Evolutionary conservation across 768 basidiomycete genomes (phyloP).

Genomic region (Lentinula sp.): DNA sequence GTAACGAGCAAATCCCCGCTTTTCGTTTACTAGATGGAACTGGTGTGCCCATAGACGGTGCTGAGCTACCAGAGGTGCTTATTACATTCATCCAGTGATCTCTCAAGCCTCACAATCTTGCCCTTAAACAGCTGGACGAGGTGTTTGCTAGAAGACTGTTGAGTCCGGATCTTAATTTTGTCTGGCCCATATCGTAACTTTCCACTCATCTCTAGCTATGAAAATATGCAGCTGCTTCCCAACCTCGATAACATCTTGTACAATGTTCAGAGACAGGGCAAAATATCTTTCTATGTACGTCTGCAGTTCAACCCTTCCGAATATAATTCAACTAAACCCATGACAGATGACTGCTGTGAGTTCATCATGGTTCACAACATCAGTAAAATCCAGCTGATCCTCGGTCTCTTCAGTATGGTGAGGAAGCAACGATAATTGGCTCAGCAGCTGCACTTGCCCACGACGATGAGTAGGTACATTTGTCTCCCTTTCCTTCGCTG

Average conservation of each 20-base stretch:
- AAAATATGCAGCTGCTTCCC: slow-evolving; percentile 75
- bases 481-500: neutral
- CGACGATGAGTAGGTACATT: slow-evolving; percentile 71
- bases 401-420: slow-evolving; percentile 56
- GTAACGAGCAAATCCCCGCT: slow-evolving; percentile 66
- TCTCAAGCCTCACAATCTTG: neutral
- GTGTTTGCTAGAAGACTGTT: slow-evolving; percentile 60
- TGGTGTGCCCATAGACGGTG: slow-evolving; percentile 68
- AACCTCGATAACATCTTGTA: slow-evolving; percentile 84
- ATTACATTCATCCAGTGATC: neutral
- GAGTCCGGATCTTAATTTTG: slow-evolving; percentile 13
- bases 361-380: slow-evolving; percentile 2
- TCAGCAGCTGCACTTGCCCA: slow-evolving; percentile 78
- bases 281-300: slow-evolving; percentile 84
- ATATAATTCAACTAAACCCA: neutral
- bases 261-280: slow-evolving; percentile 91
- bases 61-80: slow-evolving; percentile 68
- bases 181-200: neutral
- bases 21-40: slow-evolving; percentile 81
- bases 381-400: slow-evolving; percentile 3
- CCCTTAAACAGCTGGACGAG: slow-evolving; percentile 52
- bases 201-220: slow-evolving; percentile 40
- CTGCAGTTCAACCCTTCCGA: neutral
- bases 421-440: slow-evolving; percentile 87
- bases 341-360: slow-evolving; percentile 77